These are phyloP conservation scores for Calonectria henricotiae DNA, from an alignment of 2,329 filamentous ascomycete genomes.

Conservation along the genomic window DNA sequence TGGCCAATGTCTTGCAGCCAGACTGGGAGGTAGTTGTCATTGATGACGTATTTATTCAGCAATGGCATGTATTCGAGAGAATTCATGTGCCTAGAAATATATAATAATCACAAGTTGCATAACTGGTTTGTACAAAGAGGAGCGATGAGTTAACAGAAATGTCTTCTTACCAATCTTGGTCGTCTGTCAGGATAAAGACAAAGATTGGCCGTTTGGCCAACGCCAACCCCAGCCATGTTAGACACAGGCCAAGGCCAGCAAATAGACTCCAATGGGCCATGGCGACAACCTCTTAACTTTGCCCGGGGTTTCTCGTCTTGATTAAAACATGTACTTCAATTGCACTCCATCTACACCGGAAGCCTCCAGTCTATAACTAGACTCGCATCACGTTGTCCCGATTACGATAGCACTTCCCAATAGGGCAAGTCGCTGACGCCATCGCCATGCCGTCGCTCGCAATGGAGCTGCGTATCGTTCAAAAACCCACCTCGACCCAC, in stretches of 20 bases:
- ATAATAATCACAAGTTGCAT: background rate
- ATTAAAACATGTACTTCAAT: constrained; percentile 4
- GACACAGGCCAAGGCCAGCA: background rate
- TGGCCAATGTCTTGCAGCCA: constrained; percentile 80
- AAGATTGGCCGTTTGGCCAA: constrained; percentile 65
- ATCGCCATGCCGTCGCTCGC: constrained; percentile 42
- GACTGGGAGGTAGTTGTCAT: constrained; percentile 74
- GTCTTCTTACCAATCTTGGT: constrained; percentile 66
- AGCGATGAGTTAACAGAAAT: no score
- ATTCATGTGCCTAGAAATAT: constrained; percentile 65
- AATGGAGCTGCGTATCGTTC: constrained; percentile 30
- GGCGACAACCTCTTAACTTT: background rate
- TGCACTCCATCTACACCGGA: background rate
- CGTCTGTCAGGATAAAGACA: constrained; percentile 77
- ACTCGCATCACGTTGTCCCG: background rate
- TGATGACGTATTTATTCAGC: constrained; percentile 70
- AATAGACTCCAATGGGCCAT: constrained; percentile 7
- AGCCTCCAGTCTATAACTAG: background rate
- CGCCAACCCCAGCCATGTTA: constrained; percentile 13
- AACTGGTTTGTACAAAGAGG: background rate
- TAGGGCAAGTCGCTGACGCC: constrained; percentile 40
- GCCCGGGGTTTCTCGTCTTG: background rate
- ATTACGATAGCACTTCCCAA: constrained; percentile 1
- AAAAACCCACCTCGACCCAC: constrained; percentile 36
- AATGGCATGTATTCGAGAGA: constrained; percentile 73